Base-by-base conservation (phyloP, 2,329 filamentous ascomycete species). In the Talaromyces sp. region DNA sequence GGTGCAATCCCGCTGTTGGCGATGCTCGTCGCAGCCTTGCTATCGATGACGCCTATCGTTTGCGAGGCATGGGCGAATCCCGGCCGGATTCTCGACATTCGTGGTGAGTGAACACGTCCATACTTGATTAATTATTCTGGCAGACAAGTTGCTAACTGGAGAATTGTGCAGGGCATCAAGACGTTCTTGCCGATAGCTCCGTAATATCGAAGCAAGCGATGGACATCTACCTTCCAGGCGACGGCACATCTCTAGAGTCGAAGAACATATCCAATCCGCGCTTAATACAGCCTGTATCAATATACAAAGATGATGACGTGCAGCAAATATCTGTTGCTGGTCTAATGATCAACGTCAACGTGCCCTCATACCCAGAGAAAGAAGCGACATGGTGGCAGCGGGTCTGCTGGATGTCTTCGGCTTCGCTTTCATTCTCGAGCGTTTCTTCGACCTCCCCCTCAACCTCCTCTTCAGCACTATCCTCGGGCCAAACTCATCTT, bases 361-460 rank as follows among this genome's bases (percentile, higher is more conserved):
- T 42, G 27, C 19, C 55, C 30, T 11, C 42, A 10, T 47, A 8
- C 8, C 44, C 44, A 5, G 58, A 39, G 33, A 51, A 59, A n/a
- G 58, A 52, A 53, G 55, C 47, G 17, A 19, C 52, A 39, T 58
- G 49, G 22, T 59, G 60, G 60, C 60, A 62, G 60, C 60, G 55
- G 57, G 60, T 59, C 60, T 59, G 42, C 32, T 52, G 58, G 42
- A n/a, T 59, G 32, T 58, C 52, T 10, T 22, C 49, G 19, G 13
- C 19, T 15, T 56, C 54, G 1, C 7, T 10, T 11, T 39, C 54
- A 39, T 56, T 39, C n/a, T 36, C 33, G 54, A 25, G 25, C 25
- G 44, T 19, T 19, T 47, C 22, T 19, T 13, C n/a, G n/a, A n/a
- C n/a, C n/a, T n/a, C n/a, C n/a, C n/a, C n/a, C n/a, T 11, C 44